These are phyloP conservation scores for Suhomyces kunorum DNA, from an alignment of 1,139 yeast species.

Conservation along the genomic window DNA sequence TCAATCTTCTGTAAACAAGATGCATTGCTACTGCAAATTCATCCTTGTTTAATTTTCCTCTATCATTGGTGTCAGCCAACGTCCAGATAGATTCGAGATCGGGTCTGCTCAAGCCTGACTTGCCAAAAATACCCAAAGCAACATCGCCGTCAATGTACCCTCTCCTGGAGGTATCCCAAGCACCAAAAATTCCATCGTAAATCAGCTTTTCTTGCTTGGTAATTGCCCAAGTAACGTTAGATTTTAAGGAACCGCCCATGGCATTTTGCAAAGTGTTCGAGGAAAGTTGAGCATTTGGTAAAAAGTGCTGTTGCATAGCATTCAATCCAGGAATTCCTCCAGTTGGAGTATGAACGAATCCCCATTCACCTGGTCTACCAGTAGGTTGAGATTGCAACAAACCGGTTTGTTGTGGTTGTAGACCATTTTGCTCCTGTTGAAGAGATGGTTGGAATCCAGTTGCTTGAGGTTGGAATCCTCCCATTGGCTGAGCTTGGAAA, in stretches of 20 bases:
- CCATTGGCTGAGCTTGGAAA: constrained; percentile 15
- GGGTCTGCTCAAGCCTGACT: constrained; percentile 81
- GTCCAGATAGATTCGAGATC: constrained; percentile 94
- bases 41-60: constrained; percentile 73
- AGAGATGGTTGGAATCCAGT: constrained; percentile 40
- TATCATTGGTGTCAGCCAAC: constrained; percentile 66
- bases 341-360: constrained; percentile 70
- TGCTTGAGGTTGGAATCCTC: constrained; percentile 26
- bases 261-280: constrained; percentile 47
- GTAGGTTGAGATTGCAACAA: constrained; percentile 57
- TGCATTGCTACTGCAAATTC: constrained; percentile 87
- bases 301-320: constrained; percentile 71
- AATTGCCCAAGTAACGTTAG: constrained; percentile 72
- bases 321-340: constrained; percentile 77
- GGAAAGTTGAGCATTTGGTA: constrained; percentile 58
- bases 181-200: constrained; percentile 83
- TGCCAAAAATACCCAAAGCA: constrained; percentile 84
- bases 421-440: constrained; percentile 48
- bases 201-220: constrained; percentile 83
- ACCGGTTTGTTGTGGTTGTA: constrained; percentile 45
- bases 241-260: constrained; percentile 53
- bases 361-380: constrained; percentile 84
- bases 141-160: constrained; percentile 80
- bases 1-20: constrained; percentile 70
- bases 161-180: constrained; percentile 72